Percentiles rank a stretch among this genome's conserved stretches.
Conservation (phyloP, 2,329 filamentous ascomycete genomes). For the Apiospora arundinis region DNA sequence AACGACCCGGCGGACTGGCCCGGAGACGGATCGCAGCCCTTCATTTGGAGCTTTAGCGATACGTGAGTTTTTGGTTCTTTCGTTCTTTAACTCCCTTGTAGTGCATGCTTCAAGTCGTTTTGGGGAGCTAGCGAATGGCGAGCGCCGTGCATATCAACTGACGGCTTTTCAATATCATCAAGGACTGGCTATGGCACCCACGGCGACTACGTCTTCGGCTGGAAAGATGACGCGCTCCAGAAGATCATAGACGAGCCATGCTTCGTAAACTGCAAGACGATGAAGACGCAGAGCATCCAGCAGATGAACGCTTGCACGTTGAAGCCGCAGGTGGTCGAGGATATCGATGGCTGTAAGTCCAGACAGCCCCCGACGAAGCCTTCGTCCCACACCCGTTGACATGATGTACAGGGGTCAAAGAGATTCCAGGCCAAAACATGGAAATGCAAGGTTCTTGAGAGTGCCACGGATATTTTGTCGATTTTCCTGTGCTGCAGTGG, state of each 20-base stretch:
- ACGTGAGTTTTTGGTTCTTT: constrained; percentile 22
- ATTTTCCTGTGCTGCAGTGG: too few species aligned
- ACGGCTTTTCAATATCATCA: too few species aligned
- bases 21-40: constrained; percentile 41
- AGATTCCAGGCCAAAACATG: constrained; percentile 18
- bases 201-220: constrained; percentile 26
- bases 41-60: constrained; percentile 46
- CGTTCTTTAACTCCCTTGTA: too few species aligned
- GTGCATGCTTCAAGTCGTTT: too few species aligned
- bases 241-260: constrained; percentile 37
- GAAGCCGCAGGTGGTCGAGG: constrained; percentile 31
- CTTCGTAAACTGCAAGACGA: constrained; percentile 39
- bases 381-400: neutral
- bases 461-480: too few species aligned
- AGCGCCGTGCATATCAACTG: neutral
- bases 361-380: neutral
- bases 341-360: constrained; percentile 31
- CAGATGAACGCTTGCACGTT: constrained; percentile 38
- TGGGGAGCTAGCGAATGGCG: too few species aligned
- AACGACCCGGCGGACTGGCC: constrained; percentile 43
- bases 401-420: constrained; percentile 1
- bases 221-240: constrained; percentile 24
- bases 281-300: constrained; percentile 38
- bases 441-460: neutral
- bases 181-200: constrained; percentile 41